phyloP scores from a whole-genome alignment of 306 rosid genomes.

The Sicyos edulis region DNA sequence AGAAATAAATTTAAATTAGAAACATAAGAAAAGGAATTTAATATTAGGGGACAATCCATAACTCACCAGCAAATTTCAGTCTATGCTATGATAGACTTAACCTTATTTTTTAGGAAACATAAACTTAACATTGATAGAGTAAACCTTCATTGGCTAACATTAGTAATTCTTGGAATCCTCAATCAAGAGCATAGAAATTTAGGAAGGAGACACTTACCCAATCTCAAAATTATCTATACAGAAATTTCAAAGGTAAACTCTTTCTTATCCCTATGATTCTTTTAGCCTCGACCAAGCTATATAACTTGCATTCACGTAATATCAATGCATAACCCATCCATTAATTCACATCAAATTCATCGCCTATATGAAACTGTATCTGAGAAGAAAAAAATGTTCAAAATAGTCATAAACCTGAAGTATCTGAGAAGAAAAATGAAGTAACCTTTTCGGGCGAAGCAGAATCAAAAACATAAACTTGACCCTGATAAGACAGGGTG shows the following conservation, averaged over 20 bases:
- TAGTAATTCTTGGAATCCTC: neutral
- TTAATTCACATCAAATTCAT: neutral
- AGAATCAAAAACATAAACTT: constrained; percentile 60
- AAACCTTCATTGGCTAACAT: neutral
- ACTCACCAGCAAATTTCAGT: neutral
- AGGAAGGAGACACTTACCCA: neutral
- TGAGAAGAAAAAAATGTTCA: constrained; percentile 9
- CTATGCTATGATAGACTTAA: neutral
- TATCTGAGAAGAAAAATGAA: constrained; percentile 15
- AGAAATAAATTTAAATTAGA: neutral
- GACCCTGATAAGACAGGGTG: constrained; percentile 65
- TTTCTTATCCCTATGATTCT: neutral
- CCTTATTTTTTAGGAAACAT: too few species aligned
- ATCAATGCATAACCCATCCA: constrained; percentile 11
- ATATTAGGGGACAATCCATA: neutral
- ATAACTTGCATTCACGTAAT: constrained; percentile 1
- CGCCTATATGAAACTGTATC: too few species aligned
- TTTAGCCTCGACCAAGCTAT: neutral
- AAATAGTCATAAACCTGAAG: neutral
- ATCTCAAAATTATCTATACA: neutral
- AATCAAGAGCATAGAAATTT: neutral
- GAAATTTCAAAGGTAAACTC: neutral
- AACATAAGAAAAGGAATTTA: neutral
- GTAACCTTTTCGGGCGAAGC: constrained; percentile 69
- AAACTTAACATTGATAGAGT: too few species aligned